These are phyloP conservation scores for Neurospora pannonica DNA, from an alignment of 495 filamentous ascomycete genomes.

Conservation along the genomic window DNA sequence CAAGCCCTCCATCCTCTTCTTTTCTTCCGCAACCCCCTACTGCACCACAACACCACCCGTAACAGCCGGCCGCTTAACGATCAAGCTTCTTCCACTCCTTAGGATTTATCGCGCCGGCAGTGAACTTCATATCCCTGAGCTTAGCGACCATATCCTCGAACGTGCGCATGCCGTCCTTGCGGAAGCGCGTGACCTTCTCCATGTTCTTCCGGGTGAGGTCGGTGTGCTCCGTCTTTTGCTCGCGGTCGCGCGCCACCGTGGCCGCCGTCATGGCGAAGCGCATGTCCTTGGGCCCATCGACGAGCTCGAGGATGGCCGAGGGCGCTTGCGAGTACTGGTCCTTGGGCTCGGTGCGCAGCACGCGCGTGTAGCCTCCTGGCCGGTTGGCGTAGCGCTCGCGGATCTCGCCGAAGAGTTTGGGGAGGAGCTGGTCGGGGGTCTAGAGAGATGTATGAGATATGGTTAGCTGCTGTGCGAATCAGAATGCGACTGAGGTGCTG, in stretches of 20 bases:
- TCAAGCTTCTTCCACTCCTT: neutral
- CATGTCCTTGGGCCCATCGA: slow-evolving; percentile 92
- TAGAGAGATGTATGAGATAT: neutral
- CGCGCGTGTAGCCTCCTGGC: slow-evolving; percentile 88
- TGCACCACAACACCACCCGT: too few relatives aligned
- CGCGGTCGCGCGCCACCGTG: slow-evolving; percentile 56
- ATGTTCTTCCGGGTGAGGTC: slow-evolving; percentile 70
- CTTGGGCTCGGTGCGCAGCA: slow-evolving; percentile 73
- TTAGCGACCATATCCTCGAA: slow-evolving; percentile 64
- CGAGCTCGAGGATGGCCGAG: slow-evolving; percentile 88
- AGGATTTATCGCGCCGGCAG: neutral
- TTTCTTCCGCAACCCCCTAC: too few relatives aligned
- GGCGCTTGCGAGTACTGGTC: slow-evolving; percentile 74
- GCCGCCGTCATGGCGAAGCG: slow-evolving; percentile 87
- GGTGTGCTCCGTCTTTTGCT: slow-evolving; percentile 42
- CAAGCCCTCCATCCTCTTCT: neutral
- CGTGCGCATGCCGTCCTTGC: slow-evolving; percentile 53
- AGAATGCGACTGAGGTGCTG: neutral
- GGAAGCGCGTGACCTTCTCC: slow-evolving; percentile 72
- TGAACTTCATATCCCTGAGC: slow-evolving; percentile 35
- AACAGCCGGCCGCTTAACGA: too few relatives aligned
- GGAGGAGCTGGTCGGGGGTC: slow-evolving; percentile 55
- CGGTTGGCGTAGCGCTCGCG: slow-evolving; percentile 69
- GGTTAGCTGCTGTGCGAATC: neutral
- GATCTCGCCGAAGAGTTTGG: slow-evolving; percentile 80